phyloP scores from a whole-genome alignment of 2,329 filamentous ascomycete species.

The Colletotrichum destructivum region DNA sequence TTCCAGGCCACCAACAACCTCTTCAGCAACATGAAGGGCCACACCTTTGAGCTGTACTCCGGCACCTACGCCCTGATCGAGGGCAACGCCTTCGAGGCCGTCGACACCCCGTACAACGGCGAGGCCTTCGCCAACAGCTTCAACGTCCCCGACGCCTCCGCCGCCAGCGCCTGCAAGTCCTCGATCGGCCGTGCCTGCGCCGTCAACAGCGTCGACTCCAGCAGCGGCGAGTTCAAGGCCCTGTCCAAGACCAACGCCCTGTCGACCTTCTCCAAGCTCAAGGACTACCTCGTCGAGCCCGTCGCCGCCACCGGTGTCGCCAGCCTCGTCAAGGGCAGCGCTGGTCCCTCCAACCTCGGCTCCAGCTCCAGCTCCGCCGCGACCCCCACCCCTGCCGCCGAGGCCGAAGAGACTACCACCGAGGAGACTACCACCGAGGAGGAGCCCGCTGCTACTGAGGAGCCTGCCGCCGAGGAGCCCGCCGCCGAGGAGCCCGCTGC shows the following conservation, averaged over 20 bases:
- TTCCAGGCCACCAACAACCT: constrained; percentile 50
- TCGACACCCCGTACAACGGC: constrained; percentile 52
- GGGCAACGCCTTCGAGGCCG: constrained; percentile 48
- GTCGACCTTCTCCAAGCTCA: constrained; percentile 32
- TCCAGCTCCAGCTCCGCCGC: constrained; percentile 17
- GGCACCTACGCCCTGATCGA: constrained; percentile 47
- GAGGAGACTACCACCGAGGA: constrained; percentile 6
- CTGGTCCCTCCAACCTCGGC: constrained; percentile 47
- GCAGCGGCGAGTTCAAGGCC: constrained; percentile 45
- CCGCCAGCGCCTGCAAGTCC: constrained; percentile 31
- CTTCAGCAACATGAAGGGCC: constrained; percentile 52
- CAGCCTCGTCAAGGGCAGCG: constrained; percentile 45
- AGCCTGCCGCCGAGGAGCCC: background rate
- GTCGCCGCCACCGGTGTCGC: constrained; percentile 47
- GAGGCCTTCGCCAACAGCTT: constrained; percentile 46
- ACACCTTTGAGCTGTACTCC: constrained; percentile 67
- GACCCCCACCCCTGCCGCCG: constrained; percentile 5
- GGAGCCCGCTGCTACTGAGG: background rate
- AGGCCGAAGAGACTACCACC: background rate
- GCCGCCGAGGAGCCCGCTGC: background rate
- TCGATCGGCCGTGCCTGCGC: constrained; percentile 31
- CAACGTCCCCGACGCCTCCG: constrained; percentile 45
- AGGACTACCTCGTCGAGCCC: constrained; percentile 46
- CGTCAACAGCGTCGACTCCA: constrained; percentile 34
- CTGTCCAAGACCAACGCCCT: constrained; percentile 45